Percentiles rank a stretch among this genome's conserved stretches.
phyloP scores from a whole-genome alignment of 2,329 filamentous ascomycete genomes.

The Pseudocercospora fijiensis region DNA sequence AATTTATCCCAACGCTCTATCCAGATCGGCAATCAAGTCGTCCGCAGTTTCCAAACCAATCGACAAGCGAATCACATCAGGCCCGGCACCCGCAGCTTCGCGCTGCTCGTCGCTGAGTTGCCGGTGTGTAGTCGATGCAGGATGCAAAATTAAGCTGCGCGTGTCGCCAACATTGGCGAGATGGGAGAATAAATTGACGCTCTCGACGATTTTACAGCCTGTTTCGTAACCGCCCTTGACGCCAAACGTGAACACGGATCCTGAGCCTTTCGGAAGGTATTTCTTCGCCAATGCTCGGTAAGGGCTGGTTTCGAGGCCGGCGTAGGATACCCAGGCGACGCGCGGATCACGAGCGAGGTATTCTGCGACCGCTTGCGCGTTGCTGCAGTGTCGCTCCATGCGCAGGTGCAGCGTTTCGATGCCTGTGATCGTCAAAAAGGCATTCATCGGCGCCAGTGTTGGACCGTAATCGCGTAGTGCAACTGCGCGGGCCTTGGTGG shows the following conservation, averaged over 20 bases:
- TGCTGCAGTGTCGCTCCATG: slow-evolving; percentile 22
- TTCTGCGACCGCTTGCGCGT: slow-evolving; percentile 18
- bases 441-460: slow-evolving; percentile 20
- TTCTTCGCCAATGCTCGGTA: slow-evolving; percentile 11
- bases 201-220: slow-evolving; percentile 21
- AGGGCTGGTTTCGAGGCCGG: slow-evolving; percentile 17
- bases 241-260: slow-evolving; percentile 21
- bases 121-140: slow-evolving; percentile 21
- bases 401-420: slow-evolving; percentile 23
- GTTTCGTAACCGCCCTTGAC: slow-evolving; percentile 20
- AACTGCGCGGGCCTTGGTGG: slow-evolving; percentile 20
- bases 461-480: slow-evolving; percentile 21
- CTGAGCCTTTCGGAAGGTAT: slow-evolving; percentile 20
- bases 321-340: slow-evolving; percentile 22
- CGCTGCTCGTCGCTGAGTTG: slow-evolving; percentile 24
- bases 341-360: slow-evolving; percentile 16
- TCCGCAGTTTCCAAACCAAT: slow-evolving; percentile 22
- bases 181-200: slow-evolving; percentile 20
- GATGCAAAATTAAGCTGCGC: slow-evolving; percentile 21
- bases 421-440: slow-evolving; percentile 20
- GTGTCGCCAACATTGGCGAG: slow-evolving; percentile 24
- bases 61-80: slow-evolving; percentile 20
- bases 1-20: slow-evolving; percentile 20
- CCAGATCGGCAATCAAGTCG: slow-evolving; percentile 20
- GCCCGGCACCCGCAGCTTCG: slow-evolving; percentile 20